phyloP scores from a whole-genome alignment of 352 stramenopile genomes.

The Phytophthora macrochlamydospora region DNA sequence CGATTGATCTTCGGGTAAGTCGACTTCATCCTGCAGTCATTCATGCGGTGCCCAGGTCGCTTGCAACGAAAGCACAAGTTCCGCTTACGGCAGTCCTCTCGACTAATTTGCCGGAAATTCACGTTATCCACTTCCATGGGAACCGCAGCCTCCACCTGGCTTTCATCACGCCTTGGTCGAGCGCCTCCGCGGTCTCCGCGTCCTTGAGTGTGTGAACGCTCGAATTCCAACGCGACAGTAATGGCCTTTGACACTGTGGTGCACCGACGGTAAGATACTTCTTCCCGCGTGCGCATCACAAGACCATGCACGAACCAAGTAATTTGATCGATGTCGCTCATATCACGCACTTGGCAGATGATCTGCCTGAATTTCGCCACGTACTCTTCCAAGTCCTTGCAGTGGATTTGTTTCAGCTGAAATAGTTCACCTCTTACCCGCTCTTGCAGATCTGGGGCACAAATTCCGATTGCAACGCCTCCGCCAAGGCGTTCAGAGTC shows the following conservation, averaged over 20 bases:
- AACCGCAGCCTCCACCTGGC: not conserved
- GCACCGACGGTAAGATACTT: slow-evolving; percentile 10
- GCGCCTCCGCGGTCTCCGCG: not conserved
- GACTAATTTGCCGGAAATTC: not conserved
- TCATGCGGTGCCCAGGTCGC: not conserved
- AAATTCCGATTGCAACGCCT: slow-evolving; percentile 6
- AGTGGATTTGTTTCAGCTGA: slow-evolving; percentile 5
- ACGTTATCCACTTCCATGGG: not conserved
- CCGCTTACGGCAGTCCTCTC: not conserved
- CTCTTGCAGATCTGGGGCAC: slow-evolving; percentile 13
- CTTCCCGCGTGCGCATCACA: slow-evolving; percentile 9
- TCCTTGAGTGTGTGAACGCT: slow-evolving; percentile 5
- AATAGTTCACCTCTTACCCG: slow-evolving; percentile 4
- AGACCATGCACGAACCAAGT: slow-evolving; percentile 8
- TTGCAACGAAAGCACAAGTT: not conserved
- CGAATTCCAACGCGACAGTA: slow-evolving; percentile 11
- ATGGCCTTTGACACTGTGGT: slow-evolving; percentile 12
- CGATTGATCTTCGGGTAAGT: not conserved
- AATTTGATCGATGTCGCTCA: slow-evolving; percentile 17
- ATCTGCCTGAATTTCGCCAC: slow-evolving; percentile 10
- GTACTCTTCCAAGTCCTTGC: slow-evolving; percentile 7
- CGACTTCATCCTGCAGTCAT: not conserved
- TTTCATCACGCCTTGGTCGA: not conserved
- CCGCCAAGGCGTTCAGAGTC: slow-evolving; percentile 4
- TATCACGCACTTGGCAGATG: slow-evolving; percentile 11